Base-by-base conservation (phyloP, 1,284 basidiomycete genomes). In the Coniferiporia sulphurascens region DNA sequence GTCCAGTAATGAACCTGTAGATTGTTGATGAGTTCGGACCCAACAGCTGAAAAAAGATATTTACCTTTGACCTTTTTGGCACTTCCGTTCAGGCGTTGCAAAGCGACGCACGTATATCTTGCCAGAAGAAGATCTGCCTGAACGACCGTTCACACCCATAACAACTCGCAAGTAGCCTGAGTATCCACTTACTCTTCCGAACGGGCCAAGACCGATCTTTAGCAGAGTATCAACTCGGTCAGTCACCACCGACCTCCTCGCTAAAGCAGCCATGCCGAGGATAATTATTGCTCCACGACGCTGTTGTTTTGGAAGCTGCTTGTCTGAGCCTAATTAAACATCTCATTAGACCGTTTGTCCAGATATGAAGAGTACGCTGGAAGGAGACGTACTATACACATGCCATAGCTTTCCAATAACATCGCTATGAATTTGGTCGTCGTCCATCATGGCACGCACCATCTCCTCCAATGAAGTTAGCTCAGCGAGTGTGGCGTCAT, bases 391-490 rank as follows among this genome's bases (percentile, higher is more conserved):
- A 93, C 93, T 87, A 71, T 98, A 99, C 44, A 97, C 93, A 66
- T 93, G 87, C 97, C 96, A 98, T 0, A 99, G 82, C 75, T 93
- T 96, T 58, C 83, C 78, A 64, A 97, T 86, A 41, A 98, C 90
- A 61, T 95, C 93, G 1, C 77, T 74, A 66, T 94, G 89, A 19
- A 99, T 85, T 50, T 89, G 85, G 5, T 81, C 82, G 50, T 91
- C 86, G 9, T 90, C 88, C 87, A 96, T 95, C 89, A 98, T 92
- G 36, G 91, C 91, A 45, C 92, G 83, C 85, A 99, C 87, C 78
- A 99, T 87, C 74, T 98, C 94, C 71, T 99, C 97, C 58, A 99
- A 76, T 66, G 93, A 96, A 0, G 95, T 99, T 52, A 99, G 77
- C 72, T 99, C 96, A 3, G 97, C 97, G 13, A 99, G 79, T 0